Conservation (phyloP, 2,329 filamentous ascomycete genomes). For the Talaromyces sp. region DNA sequence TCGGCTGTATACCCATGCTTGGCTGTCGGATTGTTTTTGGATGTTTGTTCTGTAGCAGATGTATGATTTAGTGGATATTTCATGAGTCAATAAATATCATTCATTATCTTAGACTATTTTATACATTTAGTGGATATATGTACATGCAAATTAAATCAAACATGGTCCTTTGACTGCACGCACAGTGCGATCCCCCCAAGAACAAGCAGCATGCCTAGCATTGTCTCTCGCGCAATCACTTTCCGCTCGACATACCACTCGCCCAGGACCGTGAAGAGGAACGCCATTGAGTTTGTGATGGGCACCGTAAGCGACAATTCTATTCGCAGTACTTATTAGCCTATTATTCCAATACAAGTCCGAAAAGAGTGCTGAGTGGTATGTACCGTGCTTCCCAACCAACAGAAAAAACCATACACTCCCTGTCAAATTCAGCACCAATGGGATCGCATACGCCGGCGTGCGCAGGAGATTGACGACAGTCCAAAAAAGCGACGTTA, state of each 20-base stretch:
- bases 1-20: background rate
- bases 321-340: conserved; percentile 29
- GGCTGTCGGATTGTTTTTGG: background rate
- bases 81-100: background rate
- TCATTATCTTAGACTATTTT: background rate
- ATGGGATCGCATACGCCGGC: conserved; percentile 76
- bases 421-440: conserved; percentile 84
- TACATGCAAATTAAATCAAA: background rate
- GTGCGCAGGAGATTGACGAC: conserved; percentile 73
- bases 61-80: conserved; percentile 1
- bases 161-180: conserved; percentile 52
- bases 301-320: conserved; percentile 91
- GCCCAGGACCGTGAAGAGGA: conserved; percentile 90
- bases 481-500: conserved; percentile 65
- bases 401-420: conserved; percentile 96
- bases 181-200: conserved; percentile 76
- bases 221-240: conserved; percentile 80
- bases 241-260: conserved; percentile 95
- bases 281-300: conserved; percentile 89
- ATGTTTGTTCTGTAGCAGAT: background rate
- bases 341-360: background rate
- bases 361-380: conserved; percentile 29
- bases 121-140: background rate
- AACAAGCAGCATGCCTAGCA: conserved; percentile 74
- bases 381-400: conserved; percentile 78